Base-by-base conservation (phyloP, 805 yeast species). In the Trichomonascus vanleenenianus region DNA sequence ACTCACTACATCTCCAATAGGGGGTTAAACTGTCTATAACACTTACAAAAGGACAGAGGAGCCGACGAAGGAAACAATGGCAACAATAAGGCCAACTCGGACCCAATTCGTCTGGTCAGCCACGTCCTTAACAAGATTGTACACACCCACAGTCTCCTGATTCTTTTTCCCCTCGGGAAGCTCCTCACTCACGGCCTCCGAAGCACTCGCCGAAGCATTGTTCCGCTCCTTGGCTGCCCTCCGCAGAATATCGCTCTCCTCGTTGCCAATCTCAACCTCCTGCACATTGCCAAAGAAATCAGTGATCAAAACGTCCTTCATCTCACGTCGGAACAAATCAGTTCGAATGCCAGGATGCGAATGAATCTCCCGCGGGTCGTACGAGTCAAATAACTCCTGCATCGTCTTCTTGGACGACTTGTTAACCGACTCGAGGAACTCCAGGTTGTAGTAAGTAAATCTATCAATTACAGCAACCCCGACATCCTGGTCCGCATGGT, bases 391-490 rank as follows among this genome's bases (percentile, higher is more conserved):
- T 51, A 93, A 68, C 58, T 91, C 95, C 57, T 83, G 81, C 59
- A 93, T 68, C 2, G 97, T 85, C 51, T 71, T 67, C 22, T 77
- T 70, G 1, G 96, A 85, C 54, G 80, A 79, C 63, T 79, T 84
- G 45, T 84, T 82, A 43, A 93, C 79, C 34, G 74, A 71, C 65
- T 91, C 98, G 58, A 93, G 72, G 59, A 81, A 93, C 48, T 88
- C 96, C 54, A 93, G 72, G 44, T 87, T 89, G 65, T 78, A 87
- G 63, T 88, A 89, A 0, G 99, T 93, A 68, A 93, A 93, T 56
- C 98, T 72, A 63, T 93, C 99, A 58, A 93, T 93, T 10, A 93
- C 96, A 0, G 98, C 97, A 43, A 93, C 97, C 6, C 99, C 99
- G 41, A 93, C 79, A 57, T 91, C 97, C 39, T 83, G 77, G 62